Conservation (phyloP, 1,284 basidiomycete genomes). For the Puccinia horiana region DNA sequence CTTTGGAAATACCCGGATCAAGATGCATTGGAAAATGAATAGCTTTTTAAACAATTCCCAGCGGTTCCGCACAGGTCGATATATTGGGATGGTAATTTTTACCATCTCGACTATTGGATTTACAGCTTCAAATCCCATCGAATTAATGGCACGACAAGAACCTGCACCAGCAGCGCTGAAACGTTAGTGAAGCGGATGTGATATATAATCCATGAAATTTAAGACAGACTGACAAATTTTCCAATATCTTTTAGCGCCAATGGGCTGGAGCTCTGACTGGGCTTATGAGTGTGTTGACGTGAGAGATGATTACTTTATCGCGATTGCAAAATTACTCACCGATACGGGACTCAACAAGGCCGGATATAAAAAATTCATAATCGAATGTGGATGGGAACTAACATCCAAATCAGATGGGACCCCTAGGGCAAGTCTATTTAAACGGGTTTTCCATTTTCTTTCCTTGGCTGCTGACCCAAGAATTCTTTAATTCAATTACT, state of each 20-base stretch:
- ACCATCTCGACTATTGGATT: not conserved
- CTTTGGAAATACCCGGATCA: not conserved
- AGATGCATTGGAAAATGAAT: not conserved
- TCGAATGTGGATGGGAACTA: slow-evolving; percentile 41
- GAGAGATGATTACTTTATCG: not conserved
- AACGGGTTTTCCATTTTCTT: not conserved
- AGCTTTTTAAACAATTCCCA: not conserved
- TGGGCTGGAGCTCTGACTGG: slow-evolving; percentile 32
- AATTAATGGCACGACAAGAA: not conserved
- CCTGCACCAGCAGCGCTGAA: not conserved
- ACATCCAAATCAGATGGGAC: not conserved
- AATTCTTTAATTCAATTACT: not conserved
- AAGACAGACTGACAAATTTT: not conserved
- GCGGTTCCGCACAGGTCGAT: not conserved
- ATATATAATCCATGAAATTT: not conserved
- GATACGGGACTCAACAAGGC: not conserved
- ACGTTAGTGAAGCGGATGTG: not conserved
- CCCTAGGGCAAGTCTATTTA: not conserved
- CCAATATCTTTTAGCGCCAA: not conserved
- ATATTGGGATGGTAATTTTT: not conserved
- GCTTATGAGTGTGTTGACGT: not conserved
- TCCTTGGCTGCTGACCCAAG: not conserved
- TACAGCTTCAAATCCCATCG: not conserved
- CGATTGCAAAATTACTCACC: not conserved
- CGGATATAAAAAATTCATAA: slow-evolving; percentile 15